phyloP scores from a whole-genome alignment of 148 eudicot genomes.

The Chenopodium berlandieri region DNA sequence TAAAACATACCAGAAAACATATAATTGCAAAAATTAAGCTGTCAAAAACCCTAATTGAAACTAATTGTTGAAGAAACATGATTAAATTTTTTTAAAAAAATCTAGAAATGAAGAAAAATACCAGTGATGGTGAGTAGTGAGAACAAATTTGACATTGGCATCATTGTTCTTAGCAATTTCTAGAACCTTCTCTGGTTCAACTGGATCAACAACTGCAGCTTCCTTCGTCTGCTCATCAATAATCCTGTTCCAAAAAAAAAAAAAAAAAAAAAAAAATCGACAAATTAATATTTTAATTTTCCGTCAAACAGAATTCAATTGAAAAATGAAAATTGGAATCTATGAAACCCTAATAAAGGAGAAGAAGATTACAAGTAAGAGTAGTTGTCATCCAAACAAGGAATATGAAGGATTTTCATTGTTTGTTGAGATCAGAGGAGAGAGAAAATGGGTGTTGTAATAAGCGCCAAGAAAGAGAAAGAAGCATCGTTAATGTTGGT shows the following conservation, averaged over 20 bases:
- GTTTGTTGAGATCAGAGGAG: background rate
- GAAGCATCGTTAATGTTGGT: no score
- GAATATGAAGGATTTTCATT: conserved; percentile 76
- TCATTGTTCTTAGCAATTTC: conserved; percentile 56
- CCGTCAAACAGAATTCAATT: background rate
- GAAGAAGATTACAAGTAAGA: conserved; percentile 55
- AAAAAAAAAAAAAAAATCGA: background rate
- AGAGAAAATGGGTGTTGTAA: conserved; percentile 7
- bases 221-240: conserved; percentile 71
- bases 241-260: conserved; percentile 38
- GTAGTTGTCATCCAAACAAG: conserved; percentile 86
- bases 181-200: conserved; percentile 86
- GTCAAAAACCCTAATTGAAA: background rate
- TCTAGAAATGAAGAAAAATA: background rate
- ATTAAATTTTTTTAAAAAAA: background rate
- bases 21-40: background rate
- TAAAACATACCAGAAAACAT: no score
- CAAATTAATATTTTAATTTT: conserved; percentile 1
- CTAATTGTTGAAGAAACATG: background rate
- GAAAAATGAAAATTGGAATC: background rate
- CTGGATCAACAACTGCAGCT: conserved; percentile 90
- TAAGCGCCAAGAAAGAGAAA: no score
- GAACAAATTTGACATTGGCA: conserved; percentile 56
- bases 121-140: conserved; percentile 98
- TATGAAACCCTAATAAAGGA: background rate